Evolutionary conservation across 495 filamentous ascomycete species (phyloP), one percentile per base, ranked within the genome.

Genomic region (Tuber microsphaerosporum): DNA sequence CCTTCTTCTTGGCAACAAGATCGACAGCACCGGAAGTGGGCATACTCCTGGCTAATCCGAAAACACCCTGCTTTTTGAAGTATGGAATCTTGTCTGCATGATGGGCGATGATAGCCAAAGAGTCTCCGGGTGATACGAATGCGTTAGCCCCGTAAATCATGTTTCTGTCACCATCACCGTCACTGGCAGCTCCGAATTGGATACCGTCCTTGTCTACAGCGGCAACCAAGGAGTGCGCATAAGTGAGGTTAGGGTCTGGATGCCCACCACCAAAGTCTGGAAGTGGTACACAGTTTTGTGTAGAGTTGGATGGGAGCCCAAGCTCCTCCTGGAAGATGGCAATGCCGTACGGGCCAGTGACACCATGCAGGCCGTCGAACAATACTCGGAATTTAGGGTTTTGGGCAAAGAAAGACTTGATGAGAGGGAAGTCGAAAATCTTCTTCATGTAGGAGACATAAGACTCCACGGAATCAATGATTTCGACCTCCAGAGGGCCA

Each of bases 111-210:
- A 99, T 98, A 79, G 95, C 95, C 79, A 99, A 86, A 83, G 91
- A 94, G 88, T 99, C 95, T 77, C 95, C 95, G 19, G 95, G 95
- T 10, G 96, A 98, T 74, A 99, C 95, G 82, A 99, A 99, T 61
- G 90, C 90, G 82, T 95, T 93, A 79, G 94, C 94, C 75, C 95
- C 95, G 84, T 99, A 99, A 82, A 99, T 98, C 95, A 99, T 99
- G 88, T 99, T 99, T 75, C 95, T 92, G 86, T 99, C 95, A 80
- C 95, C 95, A 81, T 99, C 95, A 78, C 95, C 95, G 79, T 99
- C 95, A 81, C 91, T 94, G 51, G 95, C 95, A 65, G 95, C 95
- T 80, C 95, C 95, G 83, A 99, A 98, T 81, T 95, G 96, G 79
- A 99, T 93, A 46, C 89, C 88, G 79, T 93, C 90, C 86, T 93